phyloP scores from a whole-genome alignment of 306 rosid genomes.

The Glycine latifolia region DNA sequence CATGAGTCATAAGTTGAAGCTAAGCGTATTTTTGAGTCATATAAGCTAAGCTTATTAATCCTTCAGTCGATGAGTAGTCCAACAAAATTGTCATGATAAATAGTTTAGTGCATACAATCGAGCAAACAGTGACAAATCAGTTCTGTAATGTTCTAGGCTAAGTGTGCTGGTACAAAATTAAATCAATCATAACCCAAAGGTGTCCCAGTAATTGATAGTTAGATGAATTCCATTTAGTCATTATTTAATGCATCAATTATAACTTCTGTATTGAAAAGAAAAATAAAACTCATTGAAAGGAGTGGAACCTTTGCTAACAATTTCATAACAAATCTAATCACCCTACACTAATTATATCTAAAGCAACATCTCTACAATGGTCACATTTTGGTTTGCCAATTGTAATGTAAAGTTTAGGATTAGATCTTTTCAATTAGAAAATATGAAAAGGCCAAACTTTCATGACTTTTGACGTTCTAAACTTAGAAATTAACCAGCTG shows the following conservation, averaged over 20 bases:
- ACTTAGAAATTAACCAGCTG: neutral
- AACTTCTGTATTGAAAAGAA: conserved; percentile 14
- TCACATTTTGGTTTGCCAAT: neutral
- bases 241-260: neutral
- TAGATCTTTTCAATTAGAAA: neutral
- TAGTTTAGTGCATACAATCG: conserved; percentile 14
- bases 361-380: neutral
- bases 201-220: neutral
- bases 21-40: no score
- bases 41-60: neutral
- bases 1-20: conserved; percentile 2
- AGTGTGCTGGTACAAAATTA: conserved; percentile 6
- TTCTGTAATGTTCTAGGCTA: conserved; percentile 2
- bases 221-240: neutral
- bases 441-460: neutral
- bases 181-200: conserved; percentile 18
- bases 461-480: neutral
- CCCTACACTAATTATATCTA: neutral
- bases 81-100: conserved; percentile 22
- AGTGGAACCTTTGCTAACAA: conserved; percentile 6
- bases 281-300: conserved; percentile 20
- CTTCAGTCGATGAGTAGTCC: neutral
- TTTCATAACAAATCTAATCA: conserved; percentile 23
- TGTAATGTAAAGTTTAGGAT: neutral
- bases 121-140: conserved; percentile 14